Percentiles rank a stretch among this genome's conserved stretches.
Evolutionary conservation across 345 rosid species (phyloP).

Genomic region (Linum tenue): DNA sequence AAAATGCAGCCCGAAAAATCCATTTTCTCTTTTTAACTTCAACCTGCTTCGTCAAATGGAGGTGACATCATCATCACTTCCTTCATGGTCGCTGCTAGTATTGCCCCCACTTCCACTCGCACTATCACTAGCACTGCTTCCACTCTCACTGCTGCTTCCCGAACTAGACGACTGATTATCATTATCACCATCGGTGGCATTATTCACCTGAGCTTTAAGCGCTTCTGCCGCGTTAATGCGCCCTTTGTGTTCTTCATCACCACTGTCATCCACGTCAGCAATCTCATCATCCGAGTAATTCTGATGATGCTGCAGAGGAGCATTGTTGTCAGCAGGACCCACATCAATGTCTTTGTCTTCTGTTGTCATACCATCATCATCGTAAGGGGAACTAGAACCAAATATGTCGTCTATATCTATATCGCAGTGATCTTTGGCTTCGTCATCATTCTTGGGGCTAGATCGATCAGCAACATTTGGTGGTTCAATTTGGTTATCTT

Average conservation of each 20-base stretch:
- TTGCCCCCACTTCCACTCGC: slow-evolving; percentile 51
- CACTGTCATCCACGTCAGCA: slow-evolving; percentile 74
- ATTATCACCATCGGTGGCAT: slow-evolving; percentile 34
- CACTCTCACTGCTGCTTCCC: slow-evolving; percentile 67
- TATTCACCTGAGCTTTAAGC: slow-evolving; percentile 64
- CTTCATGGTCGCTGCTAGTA: slow-evolving; percentile 50
- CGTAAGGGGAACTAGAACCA: slow-evolving; percentile 36
- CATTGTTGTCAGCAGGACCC: slow-evolving; percentile 23
- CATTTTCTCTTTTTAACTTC: neutral
- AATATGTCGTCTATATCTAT: slow-evolving; percentile 52
- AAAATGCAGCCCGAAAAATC: neutral
- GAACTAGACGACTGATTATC: slow-evolving; percentile 38
- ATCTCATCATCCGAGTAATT: slow-evolving; percentile 64
- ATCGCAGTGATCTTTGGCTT: slow-evolving; percentile 59
- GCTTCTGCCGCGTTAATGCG: slow-evolving; percentile 81
- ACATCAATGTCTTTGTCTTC: slow-evolving; percentile 21
- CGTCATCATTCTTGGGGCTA: slow-evolving; percentile 41
- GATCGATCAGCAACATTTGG: slow-evolving; percentile 29
- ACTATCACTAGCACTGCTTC: slow-evolving; percentile 38
- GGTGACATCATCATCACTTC: slow-evolving; percentile 56
- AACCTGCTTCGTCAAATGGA: slow-evolving; percentile 34
- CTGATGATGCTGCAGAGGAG: slow-evolving; percentile 29
- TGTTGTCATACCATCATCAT: slow-evolving; percentile 28
- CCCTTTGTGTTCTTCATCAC: slow-evolving; percentile 58
- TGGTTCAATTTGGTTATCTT: slow-evolving; percentile 28